Conservation (phyloP, 176 grass and related monocot genomes). For the Dendrocalamus sinicus region DNA sequence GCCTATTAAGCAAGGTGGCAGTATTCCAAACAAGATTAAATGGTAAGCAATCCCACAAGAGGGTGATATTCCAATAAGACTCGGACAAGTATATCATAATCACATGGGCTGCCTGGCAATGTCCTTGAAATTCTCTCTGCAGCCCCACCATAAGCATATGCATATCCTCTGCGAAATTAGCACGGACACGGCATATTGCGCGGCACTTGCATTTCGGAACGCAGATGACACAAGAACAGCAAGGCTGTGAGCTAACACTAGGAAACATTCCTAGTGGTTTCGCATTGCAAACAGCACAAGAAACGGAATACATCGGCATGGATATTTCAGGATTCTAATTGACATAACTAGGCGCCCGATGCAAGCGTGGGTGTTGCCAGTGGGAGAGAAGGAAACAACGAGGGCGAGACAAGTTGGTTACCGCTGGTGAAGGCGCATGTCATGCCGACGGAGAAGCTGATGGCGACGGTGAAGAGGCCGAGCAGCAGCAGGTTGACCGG, state of each 20-base stretch:
- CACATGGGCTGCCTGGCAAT: slow-evolving; percentile 14
- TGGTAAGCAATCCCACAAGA: not conserved
- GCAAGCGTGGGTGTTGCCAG: not conserved
- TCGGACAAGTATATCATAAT: slow-evolving; percentile 11
- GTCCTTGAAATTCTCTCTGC: not conserved
- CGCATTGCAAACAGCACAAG: not conserved
- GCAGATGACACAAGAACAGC: not conserved
- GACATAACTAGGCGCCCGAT: not conserved
- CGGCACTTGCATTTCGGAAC: slow-evolving; percentile 1
- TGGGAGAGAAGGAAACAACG: not conserved
- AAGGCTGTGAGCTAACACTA: not conserved
- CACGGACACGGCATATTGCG: not conserved
- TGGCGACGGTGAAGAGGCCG: slow-evolving; percentile 66
- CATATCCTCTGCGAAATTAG: not conserved
- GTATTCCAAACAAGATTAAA: not conserved
- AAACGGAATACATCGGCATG: not conserved
- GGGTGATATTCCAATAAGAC: not conserved
- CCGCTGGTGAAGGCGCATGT: slow-evolving; percentile 93
- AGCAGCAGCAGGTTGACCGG: slow-evolving; percentile 80
- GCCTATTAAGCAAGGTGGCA: not conserved
- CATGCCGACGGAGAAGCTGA: slow-evolving; percentile 87
- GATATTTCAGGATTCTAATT: not conserved
- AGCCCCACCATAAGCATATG: not conserved
- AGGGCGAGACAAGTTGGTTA: slow-evolving; percentile 31
- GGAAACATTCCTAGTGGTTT: not conserved